Base-by-base conservation (phyloP, 2,329 filamentous ascomycete genomes). In the Clonostachys byssicola region DNA sequence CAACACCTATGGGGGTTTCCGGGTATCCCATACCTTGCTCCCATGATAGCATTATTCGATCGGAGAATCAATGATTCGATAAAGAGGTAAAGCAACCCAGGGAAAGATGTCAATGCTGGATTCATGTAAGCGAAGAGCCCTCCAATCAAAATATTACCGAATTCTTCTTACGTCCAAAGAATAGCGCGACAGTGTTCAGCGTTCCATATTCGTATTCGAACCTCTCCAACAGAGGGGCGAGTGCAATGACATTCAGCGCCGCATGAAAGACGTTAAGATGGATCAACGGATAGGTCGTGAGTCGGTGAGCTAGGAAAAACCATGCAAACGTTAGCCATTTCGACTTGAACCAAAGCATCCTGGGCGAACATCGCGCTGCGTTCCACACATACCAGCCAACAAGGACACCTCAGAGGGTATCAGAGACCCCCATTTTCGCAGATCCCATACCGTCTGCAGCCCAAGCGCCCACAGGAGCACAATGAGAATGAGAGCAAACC, bases 131-230 rank as follows among this genome's bases (percentile, higher is more conserved):
- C 10, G 12, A 23, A 40, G 2, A 6, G 23, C 23, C 12, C n/a
- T 41, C n/a, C 17, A 12, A 14, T 40, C 12, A 5, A n/a, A 14
- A 20, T 43, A 40, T 13, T 20, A 12, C 17, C 51, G 40, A 18
- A 8, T 34, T 18, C 10, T n/a, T 79, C 91, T 74, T 75, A 95
- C 91, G 92, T 48, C 94, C 94, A 59, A 94, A 82, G 65, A 97
- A 96, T 45, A 97, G 75, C 35, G 89, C 82, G 52, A 95, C 65
- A n/a, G 90, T 87, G 23, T 89, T 89, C 60, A 97, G 73, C 8
- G 92, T 97, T 45, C 94, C 94, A 66, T 95, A 85, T 65, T 96
- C 92, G 52, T 82, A 80, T 71, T 99, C 94, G 66, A 97, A 99
- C 51, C 92, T 82, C 68, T 96, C 92, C 64, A 99, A 72, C 45